Conservation (phyloP, 139 green algal genomes). For the Micromonas pusilla region DNA sequence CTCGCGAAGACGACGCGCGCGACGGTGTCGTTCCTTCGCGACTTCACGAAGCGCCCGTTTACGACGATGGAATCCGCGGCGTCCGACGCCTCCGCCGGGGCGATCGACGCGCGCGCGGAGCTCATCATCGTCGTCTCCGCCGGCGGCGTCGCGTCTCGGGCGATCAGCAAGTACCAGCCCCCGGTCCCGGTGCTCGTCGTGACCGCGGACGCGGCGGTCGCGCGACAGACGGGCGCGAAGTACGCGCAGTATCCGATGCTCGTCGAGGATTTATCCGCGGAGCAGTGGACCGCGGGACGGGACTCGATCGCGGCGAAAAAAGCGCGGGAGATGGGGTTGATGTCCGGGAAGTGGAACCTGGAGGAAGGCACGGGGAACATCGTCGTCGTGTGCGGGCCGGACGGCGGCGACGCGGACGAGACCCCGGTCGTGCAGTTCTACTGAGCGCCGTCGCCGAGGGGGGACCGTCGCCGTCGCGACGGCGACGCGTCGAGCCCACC, state of each 20-base stretch:
- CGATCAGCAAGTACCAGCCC: slow-evolving; percentile 57
- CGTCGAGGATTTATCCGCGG: background rate
- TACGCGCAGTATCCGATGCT: slow-evolving; percentile 46
- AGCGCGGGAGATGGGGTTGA: background rate
- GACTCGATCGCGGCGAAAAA: background rate
- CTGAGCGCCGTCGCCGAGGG: background rate
- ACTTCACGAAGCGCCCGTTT: slow-evolving; percentile 55
- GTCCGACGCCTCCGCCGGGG: slow-evolving; percentile 38
- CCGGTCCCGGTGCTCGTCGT: slow-evolving; percentile 52
- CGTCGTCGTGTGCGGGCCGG: background rate
- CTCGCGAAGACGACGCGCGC: slow-evolving; percentile 24
- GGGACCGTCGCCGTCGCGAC: too few species aligned
- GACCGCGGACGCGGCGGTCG: slow-evolving; percentile 28
- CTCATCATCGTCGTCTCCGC: slow-evolving; percentile 49
- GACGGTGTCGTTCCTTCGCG: slow-evolving; percentile 44
- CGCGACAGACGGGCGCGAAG: background rate
- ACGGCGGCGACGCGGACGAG: background rate
- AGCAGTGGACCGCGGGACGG: background rate
- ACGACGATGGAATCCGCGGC: slow-evolving; percentile 45
- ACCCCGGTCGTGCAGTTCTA: background rate
- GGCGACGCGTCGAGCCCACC: too few species aligned
- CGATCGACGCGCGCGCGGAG: slow-evolving; percentile 41
- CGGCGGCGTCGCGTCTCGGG: background rate
- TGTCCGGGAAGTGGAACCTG: background rate
- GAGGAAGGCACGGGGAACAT: too few species aligned